Base-by-base conservation (phyloP, 1,284 basidiomycete genomes). In the Ustilago loliicola region DNA sequence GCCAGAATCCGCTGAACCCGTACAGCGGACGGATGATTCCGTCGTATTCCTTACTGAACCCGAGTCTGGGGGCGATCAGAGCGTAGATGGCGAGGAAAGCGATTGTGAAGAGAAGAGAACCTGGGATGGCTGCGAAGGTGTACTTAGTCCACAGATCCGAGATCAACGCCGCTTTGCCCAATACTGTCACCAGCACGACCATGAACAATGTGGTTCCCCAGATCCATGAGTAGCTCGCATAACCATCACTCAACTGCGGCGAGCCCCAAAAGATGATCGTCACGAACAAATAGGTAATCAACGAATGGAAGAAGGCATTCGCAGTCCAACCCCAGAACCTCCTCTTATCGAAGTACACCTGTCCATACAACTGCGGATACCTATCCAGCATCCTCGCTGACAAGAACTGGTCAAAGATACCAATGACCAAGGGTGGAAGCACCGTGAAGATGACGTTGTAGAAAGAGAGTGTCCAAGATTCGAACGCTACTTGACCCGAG, bases 121-220 rank as follows among this genome's bases (percentile, higher is more conserved):
- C 97, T 0, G 96, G 97, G 61, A 85, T 86, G n/a, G 83, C 82
- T 5, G 94, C 94, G 45, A 96, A 93, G 3, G 96, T 98, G 86
- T 98, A 99, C 86, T 99, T 98, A 2, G 96, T 98, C 97, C 96
- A 99, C n/a, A 99, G 87, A 81, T 99, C 96, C 8, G 96, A 98
- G 57, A 99, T 93, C 65, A 99, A 88, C 1, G 96, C 96, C 9
- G 97, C 97, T 87, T 99, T 99, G 54, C 96, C 96, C 8, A 99
- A 90, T 9, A 99, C 96, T 0, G 96, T 99, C 63, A 98, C 89
- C 36, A 99, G 89, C 6, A 98, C 94, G 2, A 93, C 91, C 54
- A 99, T 91, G 87, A 98, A 99, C 19, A 99, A 88, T 21, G 93
- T 93, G 3, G 95, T 98, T 59, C 97, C 97, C 96, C 96, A 99